Conservation (phyloP, 441 rosid genomes). For the Pelargonium cotyledonis region DNA sequence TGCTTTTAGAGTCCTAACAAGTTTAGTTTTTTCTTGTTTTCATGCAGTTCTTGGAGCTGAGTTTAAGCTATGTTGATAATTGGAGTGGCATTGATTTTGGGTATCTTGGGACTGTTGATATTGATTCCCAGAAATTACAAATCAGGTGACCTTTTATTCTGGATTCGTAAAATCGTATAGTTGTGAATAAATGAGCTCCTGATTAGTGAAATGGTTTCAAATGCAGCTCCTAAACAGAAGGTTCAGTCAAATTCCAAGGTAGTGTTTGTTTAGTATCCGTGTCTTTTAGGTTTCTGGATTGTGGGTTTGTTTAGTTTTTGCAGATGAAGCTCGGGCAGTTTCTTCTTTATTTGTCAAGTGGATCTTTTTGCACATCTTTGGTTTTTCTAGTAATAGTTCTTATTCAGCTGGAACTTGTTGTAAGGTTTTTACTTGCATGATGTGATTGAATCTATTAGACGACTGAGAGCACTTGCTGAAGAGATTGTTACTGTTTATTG, state of each 20-base stretch:
- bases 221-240: constrained; percentile 35
- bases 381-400: neutral
- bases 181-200: constrained; percentile 5
- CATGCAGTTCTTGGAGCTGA: constrained; percentile 17
- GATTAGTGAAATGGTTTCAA: constrained; percentile 11
- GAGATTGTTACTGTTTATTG: no score
- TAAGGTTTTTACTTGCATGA: no score
- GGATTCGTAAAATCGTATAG: neutral
- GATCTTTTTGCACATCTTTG: neutral
- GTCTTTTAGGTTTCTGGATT: neutral
- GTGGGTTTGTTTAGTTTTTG: neutral
- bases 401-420: neutral
- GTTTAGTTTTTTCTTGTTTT: neutral
- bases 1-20: neutral
- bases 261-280: no score
- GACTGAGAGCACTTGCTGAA: no score
- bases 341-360: neutral
- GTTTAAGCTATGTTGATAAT: constrained; percentile 33
- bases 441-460: no score
- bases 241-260: constrained; percentile 16
- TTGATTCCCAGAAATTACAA: constrained; percentile 34
- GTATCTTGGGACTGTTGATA: constrained; percentile 37
- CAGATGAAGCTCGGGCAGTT: neutral
- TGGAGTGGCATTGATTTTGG: constrained; percentile 36
- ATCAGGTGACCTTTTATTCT: constrained; percentile 27